Evolutionary conservation across 2,329 filamentous ascomycete genomes (phyloP).

Genomic region (Apiospora marii): DNA sequence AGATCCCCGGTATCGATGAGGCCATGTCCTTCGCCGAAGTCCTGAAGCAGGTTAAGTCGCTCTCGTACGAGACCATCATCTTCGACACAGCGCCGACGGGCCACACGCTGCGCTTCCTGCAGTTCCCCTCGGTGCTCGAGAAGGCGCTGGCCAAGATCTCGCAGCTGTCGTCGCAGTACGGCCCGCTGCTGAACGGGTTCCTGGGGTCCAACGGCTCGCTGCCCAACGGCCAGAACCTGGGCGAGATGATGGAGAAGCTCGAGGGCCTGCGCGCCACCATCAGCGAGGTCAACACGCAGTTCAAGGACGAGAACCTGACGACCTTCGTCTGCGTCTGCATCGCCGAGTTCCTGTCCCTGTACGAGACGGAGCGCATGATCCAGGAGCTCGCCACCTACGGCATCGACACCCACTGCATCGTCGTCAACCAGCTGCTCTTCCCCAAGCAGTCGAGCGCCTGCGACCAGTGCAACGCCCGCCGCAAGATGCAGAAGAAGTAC

Average conservation of each 20-base stretch:
- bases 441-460: conserved; percentile 85
- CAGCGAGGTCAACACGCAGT: conserved; percentile 93
- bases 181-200: conserved; percentile 92
- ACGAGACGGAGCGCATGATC: conserved; percentile 99
- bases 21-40: conserved; percentile 99
- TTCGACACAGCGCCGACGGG: conserved; percentile 99
- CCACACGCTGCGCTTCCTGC: conserved; percentile 97
- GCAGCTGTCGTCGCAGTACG: conserved; percentile 92
- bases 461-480: conserved; percentile 91
- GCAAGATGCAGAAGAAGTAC: conserved; percentile 99
- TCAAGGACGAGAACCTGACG: conserved; percentile 94
- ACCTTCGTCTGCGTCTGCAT: conserved; percentile 99
- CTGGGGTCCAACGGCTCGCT: conserved; percentile 78
- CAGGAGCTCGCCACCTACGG: conserved; percentile 92
- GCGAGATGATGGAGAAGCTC: conserved; percentile 93
- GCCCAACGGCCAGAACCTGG: conserved; percentile 91
- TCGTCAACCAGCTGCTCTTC: conserved; percentile 97
- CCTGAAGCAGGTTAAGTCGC: conserved; percentile 97
- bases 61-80: conserved; percentile 98
- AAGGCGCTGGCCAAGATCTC: conserved; percentile 98
- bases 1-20: conserved; percentile 99
- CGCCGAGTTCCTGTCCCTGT: conserved; percentile 93
- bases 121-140: conserved; percentile 97
- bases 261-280: conserved; percentile 94
- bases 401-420: conserved; percentile 97